Evolutionary conservation across 306 rosid genomes (phyloP).

Genomic region (Rosa persica): DNA sequence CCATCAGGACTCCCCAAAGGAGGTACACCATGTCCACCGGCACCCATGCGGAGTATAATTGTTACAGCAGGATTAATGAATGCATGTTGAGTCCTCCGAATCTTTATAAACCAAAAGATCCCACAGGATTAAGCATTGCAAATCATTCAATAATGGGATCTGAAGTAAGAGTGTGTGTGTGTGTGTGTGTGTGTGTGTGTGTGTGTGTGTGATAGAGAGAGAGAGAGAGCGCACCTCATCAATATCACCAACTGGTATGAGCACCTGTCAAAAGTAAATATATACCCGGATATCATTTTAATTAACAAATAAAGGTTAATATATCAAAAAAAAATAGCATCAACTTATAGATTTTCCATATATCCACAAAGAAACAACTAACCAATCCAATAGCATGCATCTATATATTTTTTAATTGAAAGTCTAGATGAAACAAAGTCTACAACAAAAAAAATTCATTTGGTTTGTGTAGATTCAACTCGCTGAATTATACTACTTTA

Average conservation of each 20-base stretch:
- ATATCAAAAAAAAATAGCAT: background rate
- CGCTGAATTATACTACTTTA: background rate
- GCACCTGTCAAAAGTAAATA: constrained; percentile 58
- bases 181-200: background rate
- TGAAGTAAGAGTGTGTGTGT: background rate
- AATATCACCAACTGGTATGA: constrained; percentile 81
- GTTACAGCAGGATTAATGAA: constrained; percentile 96
- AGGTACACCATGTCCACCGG: constrained; percentile 99
- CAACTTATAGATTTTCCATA: background rate
- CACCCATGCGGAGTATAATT: constrained; percentile 93
- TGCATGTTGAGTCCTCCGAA: constrained; percentile 98
- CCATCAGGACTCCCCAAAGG: constrained; percentile 99
- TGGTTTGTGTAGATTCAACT: background rate
- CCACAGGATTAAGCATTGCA: constrained; percentile 27
- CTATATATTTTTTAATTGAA: background rate
- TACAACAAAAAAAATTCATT: background rate
- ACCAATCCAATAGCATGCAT: constrained; percentile 3
- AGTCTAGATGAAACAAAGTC: background rate
- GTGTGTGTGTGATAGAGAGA: constrained; percentile 27
- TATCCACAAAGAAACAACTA: background rate
- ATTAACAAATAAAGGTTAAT: background rate
- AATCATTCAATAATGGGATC: constrained; percentile 19
- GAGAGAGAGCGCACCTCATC: constrained; percentile 68
- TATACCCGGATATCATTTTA: background rate
- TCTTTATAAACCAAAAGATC: constrained; percentile 44